phyloP scores from a whole-genome alignment of 139 green algal species.

The Helicosporidium sp. region DNA sequence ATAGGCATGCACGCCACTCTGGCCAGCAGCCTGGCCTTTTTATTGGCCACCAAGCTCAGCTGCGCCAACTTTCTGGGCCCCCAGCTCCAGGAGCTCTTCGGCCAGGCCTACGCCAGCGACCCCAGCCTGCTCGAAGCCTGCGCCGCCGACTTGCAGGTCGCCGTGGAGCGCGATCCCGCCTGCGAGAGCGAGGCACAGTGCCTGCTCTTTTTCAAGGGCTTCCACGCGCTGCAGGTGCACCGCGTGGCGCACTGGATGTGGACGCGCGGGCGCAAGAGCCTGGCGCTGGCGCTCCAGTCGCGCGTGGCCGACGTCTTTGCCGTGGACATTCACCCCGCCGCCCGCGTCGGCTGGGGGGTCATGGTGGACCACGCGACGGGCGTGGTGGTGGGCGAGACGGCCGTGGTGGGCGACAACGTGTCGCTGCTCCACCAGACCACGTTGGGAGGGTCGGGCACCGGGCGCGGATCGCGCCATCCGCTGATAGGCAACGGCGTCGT shows the following conservation, averaged over 20 bases:
- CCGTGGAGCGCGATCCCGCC: constrained; percentile 67
- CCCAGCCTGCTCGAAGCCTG: constrained; percentile 37
- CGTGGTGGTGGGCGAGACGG: constrained; percentile 72
- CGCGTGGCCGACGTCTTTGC: constrained; percentile 52
- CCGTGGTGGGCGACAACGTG: constrained; percentile 68
- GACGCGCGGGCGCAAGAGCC: constrained; percentile 39
- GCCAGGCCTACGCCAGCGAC: constrained; percentile 32
- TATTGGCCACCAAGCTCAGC: constrained; percentile 84
- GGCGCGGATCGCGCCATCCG: constrained; percentile 31
- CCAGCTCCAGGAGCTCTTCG: constrained; percentile 77
- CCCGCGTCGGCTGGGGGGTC: constrained; percentile 53
- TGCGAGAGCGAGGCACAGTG: constrained; percentile 66
- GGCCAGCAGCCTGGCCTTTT: constrained; percentile 61
- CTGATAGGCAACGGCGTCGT: constrained; percentile 56
- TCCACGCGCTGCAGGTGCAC: constrained; percentile 69
- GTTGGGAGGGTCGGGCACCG: constrained; percentile 54
- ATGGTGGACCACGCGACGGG: constrained; percentile 84
- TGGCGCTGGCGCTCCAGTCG: constrained; percentile 63
- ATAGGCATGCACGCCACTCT: constrained; percentile 50
- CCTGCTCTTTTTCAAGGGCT: constrained; percentile 39
- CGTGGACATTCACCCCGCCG: constrained; percentile 79
- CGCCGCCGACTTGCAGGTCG: constrained; percentile 59
- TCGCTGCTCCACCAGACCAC: constrained; percentile 77
- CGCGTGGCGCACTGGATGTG: constrained; percentile 79
- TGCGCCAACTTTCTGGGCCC: constrained; percentile 72